Base-by-base conservation (phyloP, 495 filamentous ascomycete species). In the Baudoinia panamericana region DNA sequence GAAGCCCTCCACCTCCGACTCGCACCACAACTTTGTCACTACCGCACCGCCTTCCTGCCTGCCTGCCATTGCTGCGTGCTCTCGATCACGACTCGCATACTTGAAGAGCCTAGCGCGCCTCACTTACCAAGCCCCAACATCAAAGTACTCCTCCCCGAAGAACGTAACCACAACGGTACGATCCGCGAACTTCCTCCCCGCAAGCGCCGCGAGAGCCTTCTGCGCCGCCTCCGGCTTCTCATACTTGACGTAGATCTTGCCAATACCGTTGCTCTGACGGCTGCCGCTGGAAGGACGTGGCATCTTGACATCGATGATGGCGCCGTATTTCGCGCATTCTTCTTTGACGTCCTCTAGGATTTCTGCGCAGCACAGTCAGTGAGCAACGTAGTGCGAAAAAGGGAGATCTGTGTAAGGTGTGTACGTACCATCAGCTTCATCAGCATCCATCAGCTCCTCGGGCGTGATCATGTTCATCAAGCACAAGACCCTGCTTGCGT, bases 401-500 rank as follows among this genome's bases (percentile, higher is more conserved):
- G 11, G 23, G 9, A 35, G 32, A 9, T 12, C n/a, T n/a, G n/a
- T n/a, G n/a, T n/a, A n/a, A n/a, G n/a, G n/a, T n/a, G n/a, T n/a
- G 26, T 21, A 55, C 64, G 55, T 68, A 84, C 86, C 86, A 58
- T 95, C 82, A 56, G 94, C 95, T 45, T 94, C 87, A 20, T 94
- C 85, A 39, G 73, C 74, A 55, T 96, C 84, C 64, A 95, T 79
- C 13, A 99, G 68, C 62, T 99, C 90, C 42, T 96, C 92, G 0
- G 84, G 69, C 0, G 90, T 99, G 18, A 96, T 87, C 90, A 96
- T 96, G 63, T 99, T 99, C 51, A 96, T 65, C 30, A 99, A 63
- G 61, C 93, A 84, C 44, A 99, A 54, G 11, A 99, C 87, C 30
- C 85, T 73, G 41, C 78, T 74, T 30, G 73, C 73, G 43, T 87